Evolutionary conservation across 805 yeast genomes (phyloP), one percentile per base, ranked within the genome.

Genomic region (Yarrowia phangngaensis): DNA sequence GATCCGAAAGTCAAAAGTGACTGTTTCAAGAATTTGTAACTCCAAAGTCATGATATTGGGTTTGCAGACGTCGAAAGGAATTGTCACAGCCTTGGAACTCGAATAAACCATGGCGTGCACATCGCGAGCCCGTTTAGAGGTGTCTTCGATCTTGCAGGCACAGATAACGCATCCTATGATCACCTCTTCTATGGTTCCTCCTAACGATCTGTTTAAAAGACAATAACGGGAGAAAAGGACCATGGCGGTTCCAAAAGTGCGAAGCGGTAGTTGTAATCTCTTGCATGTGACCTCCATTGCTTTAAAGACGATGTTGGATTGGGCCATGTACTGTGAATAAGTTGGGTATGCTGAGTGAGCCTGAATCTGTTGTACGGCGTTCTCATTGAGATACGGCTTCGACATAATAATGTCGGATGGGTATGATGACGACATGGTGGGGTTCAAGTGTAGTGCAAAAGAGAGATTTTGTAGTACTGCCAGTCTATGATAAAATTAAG

Each of bases 71-170:
- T 41, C 48, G 14, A 41, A 41, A 7, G 35, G 16, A 15, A 20
- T 23, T 4, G 29, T 4, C 15, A 35, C 27, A 1, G 30, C 28
- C 16, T 41, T 41, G 3, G 28, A 28, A 13, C 11, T 13, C 16
- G 35, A 41, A 22, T 29, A 29, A 3, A 55, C 51, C 13, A 56
- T 61, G 68, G 58, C 72, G 69, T 24, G 75, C 9, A 87, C 71
- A 34, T 83, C 85, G 46, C 77, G 70, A 12, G 82, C 62, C 56
- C 83, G 83, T 61, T 86, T 87, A 31, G 87, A 80, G 31, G 88
- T 84, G 59, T 88, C 96, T 59, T 85, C 94, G 54, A 80, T 78
- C 62, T 88, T 86, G 32, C 81, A 69, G 2, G 95, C 83, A 12
- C 85, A 67, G 51, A 84, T 75, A 6, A 88, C 61, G 48, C 87